Evolutionary conservation across 495 filamentous ascomycete genomes (phyloP), one percentile per base, ranked within the genome.

Genomic region (Neurospora sublineolata): DNA sequence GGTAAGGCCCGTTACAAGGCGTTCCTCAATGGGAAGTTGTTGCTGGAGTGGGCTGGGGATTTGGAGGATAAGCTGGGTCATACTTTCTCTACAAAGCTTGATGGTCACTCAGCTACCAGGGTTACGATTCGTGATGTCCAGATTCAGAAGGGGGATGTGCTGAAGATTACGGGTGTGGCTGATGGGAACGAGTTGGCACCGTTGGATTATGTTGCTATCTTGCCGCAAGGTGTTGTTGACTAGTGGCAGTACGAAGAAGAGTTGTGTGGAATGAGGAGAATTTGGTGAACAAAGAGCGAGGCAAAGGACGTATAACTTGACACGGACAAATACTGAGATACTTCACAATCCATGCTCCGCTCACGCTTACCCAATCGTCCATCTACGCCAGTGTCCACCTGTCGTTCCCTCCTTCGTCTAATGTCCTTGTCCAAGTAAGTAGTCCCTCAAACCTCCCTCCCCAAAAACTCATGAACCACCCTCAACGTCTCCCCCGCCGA

Each of bases 181-280:
- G 81, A 91, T 79, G 89, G 89, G 0, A 78, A 80, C 42, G 89
- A 92, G 81, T 81, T 80, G 30, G 90, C 89, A 52, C 87, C 89
- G 52, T 64, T 92, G 75, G 90, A 92, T 79, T 92, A 92, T 80
- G 79, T 92, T 67, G 81, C 85, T 23, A 75, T 92, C 52, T 75
- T 92, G 64, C 89, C 90, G 0, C 72, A 79, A 16, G 89, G 88
- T 0, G 76, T 87, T 70, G 79, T 90, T n/a, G 88, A 91, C 78
- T 90, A 81, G 7, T 4, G 23, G 20, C 11, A 27, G 0, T 1
- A 14, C 7, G 2, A 3, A 27, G 69, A 2, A 68, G 36, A 27
- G 18, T 39, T 67, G 44, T 27, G 16, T 1, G 5, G 4, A 70
- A 11, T n/a, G 10, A 70, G 20, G 7, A 9, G 9, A 0, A 3